Conservation (phyloP, 805 yeast genomes). For the Saccharomyces mikatae region DNA sequence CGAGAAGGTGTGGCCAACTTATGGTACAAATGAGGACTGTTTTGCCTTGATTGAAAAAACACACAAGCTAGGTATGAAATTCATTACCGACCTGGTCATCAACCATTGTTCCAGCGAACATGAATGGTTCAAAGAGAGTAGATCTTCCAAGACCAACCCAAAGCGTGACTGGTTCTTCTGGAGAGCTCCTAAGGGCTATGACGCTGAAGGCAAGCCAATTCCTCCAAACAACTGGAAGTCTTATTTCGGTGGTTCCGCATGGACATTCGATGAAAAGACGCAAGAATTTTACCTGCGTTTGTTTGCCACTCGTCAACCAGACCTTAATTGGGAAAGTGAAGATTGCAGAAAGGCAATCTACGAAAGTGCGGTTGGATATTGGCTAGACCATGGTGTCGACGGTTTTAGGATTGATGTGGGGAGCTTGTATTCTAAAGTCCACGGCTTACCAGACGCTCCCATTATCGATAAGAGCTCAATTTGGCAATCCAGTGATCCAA, state of each 20-base stretch:
- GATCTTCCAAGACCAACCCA: conserved; percentile 42
- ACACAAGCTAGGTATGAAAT: conserved; percentile 34
- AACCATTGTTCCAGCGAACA: conserved; percentile 52
- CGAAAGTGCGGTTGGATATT: conserved; percentile 41
- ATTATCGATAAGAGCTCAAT: conserved; percentile 34
- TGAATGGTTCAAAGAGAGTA: conserved; percentile 50
- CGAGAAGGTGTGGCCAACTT: conserved; percentile 21
- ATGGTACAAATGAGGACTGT: not conserved
- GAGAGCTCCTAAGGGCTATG: conserved; percentile 43
- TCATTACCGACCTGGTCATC: conserved; percentile 49
- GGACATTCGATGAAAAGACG: conserved; percentile 48
- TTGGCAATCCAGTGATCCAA: conserved; percentile 34
- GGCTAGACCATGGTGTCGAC: conserved; percentile 50
- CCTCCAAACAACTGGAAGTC: conserved; percentile 55
- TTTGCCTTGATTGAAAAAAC: too few species aligned
- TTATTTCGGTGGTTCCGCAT: conserved; percentile 46
- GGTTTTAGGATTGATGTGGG: conserved; percentile 32
- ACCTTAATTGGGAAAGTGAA: conserved; percentile 51
- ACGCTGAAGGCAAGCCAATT: conserved; percentile 40
- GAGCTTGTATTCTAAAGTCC: conserved; percentile 43
- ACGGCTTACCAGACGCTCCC: conserved; percentile 42
- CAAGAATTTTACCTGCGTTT: conserved; percentile 48
- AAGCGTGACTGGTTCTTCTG: conserved; percentile 58
- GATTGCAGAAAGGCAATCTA: conserved; percentile 31
- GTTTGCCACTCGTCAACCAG: conserved; percentile 50